Conservation (phyloP, 2,329 filamentous ascomycete species). For the Talaromyces sp. region DNA sequence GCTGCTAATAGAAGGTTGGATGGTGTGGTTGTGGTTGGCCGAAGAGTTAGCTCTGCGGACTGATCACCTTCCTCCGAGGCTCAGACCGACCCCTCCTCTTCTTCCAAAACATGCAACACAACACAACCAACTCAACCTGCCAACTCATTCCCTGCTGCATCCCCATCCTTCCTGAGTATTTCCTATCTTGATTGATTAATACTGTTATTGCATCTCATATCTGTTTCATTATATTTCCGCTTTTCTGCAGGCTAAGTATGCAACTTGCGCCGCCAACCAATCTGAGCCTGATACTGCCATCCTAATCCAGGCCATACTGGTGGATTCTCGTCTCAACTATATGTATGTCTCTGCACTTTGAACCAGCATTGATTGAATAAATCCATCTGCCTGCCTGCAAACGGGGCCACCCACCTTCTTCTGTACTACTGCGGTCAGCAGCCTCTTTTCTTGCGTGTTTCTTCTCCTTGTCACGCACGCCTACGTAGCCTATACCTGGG, state of each 20-base stretch:
- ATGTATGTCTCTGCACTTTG: conserved; percentile 9
- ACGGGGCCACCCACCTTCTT: conserved; percentile 6
- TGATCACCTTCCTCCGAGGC: conserved; percentile 4
- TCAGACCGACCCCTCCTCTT: conserved; percentile 11
- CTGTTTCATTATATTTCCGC: conserved; percentile 16
- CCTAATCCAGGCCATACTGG: conserved; percentile 12
- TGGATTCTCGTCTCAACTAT: conserved; percentile 20
- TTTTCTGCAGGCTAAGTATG: conserved; percentile 25
- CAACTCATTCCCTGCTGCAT: conserved; percentile 24
- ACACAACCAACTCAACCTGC: conserved; percentile 17
- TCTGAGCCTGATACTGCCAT: conserved; percentile 14
- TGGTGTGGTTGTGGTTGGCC: background rate
- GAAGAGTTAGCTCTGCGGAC: background rate
- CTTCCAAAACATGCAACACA: background rate
- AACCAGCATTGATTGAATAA: conserved; percentile 7
- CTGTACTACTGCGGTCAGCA: conserved; percentile 13
- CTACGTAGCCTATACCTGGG: conserved; percentile 8
- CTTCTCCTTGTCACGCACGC: background rate
- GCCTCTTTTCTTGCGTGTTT: conserved; percentile 2
- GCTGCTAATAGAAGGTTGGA: background rate
- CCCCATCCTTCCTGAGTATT: background rate
- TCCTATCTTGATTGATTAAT: background rate
- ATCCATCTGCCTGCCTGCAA: background rate
- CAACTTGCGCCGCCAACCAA: conserved; percentile 24
- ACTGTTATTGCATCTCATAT: background rate